These are phyloP conservation scores for Dipteronia sinensis DNA, from an alignment of 345 rosid species.

Conservation along the genomic window DNA sequence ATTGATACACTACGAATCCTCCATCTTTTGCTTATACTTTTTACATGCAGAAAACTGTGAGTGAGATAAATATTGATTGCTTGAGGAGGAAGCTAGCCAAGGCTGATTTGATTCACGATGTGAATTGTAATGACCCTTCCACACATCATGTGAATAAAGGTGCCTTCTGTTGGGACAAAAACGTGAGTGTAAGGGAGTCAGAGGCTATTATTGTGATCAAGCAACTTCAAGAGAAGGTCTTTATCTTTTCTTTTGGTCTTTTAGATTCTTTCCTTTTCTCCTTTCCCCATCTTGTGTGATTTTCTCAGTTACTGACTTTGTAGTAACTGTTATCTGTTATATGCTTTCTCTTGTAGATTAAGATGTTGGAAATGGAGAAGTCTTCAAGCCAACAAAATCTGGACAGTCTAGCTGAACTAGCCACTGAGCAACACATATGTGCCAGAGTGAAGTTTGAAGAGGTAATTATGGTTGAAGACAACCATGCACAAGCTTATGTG, in stretches of 20 bases:
- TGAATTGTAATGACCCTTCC: conserved; percentile 28
- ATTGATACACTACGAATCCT: not conserved
- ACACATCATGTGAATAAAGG: conserved; percentile 22
- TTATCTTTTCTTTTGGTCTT: conserved; percentile 21
- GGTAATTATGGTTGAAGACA: conserved; percentile 44
- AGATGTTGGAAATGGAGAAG: conserved; percentile 65
- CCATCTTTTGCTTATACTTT: not conserved
- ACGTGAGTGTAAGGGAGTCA: conserved; percentile 48
- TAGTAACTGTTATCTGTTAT: not conserved
- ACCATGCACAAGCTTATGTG: not conserved
- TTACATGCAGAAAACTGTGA: conserved; percentile 54
- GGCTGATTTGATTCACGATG: conserved; percentile 28
- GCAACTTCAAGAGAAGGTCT: conserved; percentile 92
- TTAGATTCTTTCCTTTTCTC: not conserved
- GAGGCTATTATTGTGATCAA: conserved; percentile 72
- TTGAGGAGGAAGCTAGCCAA: conserved; percentile 57
- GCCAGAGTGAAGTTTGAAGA: conserved; percentile 65
- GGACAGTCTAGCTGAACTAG: conserved; percentile 50
- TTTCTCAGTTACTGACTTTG: not conserved
- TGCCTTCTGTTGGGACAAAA: conserved; percentile 36
- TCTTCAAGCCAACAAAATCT: conserved; percentile 71
- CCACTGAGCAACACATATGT: conserved; percentile 57
- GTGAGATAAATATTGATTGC: conserved; percentile 65
- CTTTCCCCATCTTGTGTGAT: not conserved
- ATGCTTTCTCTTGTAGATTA: conserved; percentile 46